phyloP scores from a whole-genome alignment of 1,284 basidiomycete species.

The Ustilago loliicola region DNA sequence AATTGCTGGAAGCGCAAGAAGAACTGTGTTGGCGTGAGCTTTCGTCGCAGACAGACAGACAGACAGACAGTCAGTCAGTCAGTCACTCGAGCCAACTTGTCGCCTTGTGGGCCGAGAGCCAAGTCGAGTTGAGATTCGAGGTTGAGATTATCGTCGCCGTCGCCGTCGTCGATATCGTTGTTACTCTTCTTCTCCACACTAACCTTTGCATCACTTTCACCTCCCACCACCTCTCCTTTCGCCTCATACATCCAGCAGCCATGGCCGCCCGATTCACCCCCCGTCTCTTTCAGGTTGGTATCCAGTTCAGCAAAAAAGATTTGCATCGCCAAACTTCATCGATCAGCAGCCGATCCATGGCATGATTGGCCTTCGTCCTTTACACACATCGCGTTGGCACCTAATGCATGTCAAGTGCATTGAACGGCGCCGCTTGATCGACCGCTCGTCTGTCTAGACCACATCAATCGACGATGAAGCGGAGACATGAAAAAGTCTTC shows the following conservation, averaged over 20 bases:
- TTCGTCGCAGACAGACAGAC: constrained; percentile 17
- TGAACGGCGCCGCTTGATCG: neutral
- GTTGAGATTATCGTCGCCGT: constrained; percentile 11
- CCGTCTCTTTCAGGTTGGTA: constrained; percentile 57
- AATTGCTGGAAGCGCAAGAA: constrained; percentile 26
- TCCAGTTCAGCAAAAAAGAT: constrained; percentile 1
- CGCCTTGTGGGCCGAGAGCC: constrained; percentile 23
- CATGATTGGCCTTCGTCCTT: neutral
- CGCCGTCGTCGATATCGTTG: constrained; percentile 18
- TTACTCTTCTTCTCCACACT: constrained; percentile 28
- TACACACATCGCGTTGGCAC: neutral
- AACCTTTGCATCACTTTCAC: constrained; percentile 7
- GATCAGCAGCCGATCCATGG: neutral
- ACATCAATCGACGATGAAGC: neutral
- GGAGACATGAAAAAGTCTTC: neutral
- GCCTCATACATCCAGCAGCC: constrained; percentile 14
- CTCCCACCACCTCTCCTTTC: neutral
- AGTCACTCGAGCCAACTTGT: constrained; percentile 6
- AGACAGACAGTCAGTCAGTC: too few relatives aligned
- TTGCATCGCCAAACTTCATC: neutral
- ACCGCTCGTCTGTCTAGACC: neutral
- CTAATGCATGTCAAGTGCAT: neutral
- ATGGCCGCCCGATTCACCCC: constrained; percentile 61
- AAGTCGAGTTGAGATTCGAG: constrained; percentile 6
- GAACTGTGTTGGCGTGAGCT: constrained; percentile 19